Conservation (phyloP, 2,329 filamentous ascomycete species). For the Leptographium flavum region DNA sequence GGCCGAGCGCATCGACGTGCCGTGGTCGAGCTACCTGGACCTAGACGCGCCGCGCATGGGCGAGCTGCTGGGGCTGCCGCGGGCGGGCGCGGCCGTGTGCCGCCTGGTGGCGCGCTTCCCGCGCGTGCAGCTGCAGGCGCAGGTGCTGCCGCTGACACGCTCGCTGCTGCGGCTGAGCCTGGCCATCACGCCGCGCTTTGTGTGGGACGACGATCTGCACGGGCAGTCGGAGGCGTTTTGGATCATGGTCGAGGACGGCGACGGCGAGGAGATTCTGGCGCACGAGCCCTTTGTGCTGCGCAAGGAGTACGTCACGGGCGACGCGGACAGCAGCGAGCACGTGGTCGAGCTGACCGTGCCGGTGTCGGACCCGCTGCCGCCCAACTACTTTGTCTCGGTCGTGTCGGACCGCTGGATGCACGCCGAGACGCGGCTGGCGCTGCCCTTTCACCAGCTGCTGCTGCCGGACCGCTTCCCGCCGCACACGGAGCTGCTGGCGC, state of each 20-base stretch:
- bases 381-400: constrained; percentile 95
- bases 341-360: constrained; percentile 92
- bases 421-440: constrained; percentile 80
- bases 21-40: constrained; percentile 89
- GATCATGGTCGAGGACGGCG: constrained; percentile 94
- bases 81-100: constrained; percentile 75
- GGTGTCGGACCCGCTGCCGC: constrained; percentile 94
- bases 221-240: constrained; percentile 86
- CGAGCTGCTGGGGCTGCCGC: constrained; percentile 75
- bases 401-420: constrained; percentile 98
- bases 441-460: constrained; percentile 90
- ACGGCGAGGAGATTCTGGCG: constrained; percentile 90
- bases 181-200: constrained; percentile 84
- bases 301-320: constrained; percentile 52
- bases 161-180: constrained; percentile 86
- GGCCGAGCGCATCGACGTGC: constrained; percentile 85
- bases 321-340: constrained; percentile 71
- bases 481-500: constrained; percentile 79
- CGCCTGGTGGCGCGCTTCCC: constrained; percentile 84
- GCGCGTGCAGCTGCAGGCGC: constrained; percentile 79
- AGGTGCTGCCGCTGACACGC: constrained; percentile 86
- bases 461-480: constrained; percentile 91
- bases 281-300: constrained; percentile 89
- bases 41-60: constrained; percentile 94
- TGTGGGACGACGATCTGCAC: constrained; percentile 86